Evolutionary conservation across 345 rosid species (phyloP).

Genomic region (Nephelium lappaceum): DNA sequence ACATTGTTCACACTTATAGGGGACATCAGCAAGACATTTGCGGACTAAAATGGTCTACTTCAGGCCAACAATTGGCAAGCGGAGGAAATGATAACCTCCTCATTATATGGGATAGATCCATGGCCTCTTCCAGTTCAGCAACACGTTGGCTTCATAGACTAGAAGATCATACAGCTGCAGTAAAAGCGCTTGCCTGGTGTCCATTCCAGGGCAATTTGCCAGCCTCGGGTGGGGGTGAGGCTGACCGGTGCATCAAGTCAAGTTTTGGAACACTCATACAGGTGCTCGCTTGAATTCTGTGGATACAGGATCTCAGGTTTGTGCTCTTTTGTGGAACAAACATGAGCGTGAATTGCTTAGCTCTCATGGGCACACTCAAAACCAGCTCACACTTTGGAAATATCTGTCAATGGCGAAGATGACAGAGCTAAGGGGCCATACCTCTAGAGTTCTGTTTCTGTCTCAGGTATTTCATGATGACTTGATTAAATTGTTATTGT

Average conservation of each 20-base stretch:
- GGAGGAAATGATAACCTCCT: constrained; percentile 51
- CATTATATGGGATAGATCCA: constrained; percentile 46
- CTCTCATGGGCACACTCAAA: constrained; percentile 40
- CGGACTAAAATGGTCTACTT: constrained; percentile 51
- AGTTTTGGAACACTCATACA: constrained; percentile 43
- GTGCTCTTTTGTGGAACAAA: constrained; percentile 44
- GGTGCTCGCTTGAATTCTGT: constrained; percentile 45
- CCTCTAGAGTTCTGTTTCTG: constrained; percentile 49
- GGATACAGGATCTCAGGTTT: constrained; percentile 46
- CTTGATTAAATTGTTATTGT: neutral
- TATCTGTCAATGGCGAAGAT: constrained; percentile 49
- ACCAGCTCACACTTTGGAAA: constrained; percentile 49
- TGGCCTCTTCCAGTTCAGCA: constrained; percentile 29
- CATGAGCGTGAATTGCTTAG: constrained; percentile 46
- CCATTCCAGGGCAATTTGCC: constrained; percentile 45
- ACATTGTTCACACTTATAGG: constrained; percentile 34
- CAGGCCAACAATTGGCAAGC: constrained; percentile 47
- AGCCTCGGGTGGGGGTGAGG: constrained; percentile 44
- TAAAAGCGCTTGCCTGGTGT: constrained; percentile 55
- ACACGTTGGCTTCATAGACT: constrained; percentile 50
- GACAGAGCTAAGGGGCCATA: constrained; percentile 45
- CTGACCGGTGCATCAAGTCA: constrained; percentile 40
- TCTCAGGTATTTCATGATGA: constrained; percentile 29
- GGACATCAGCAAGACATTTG: constrained; percentile 48
- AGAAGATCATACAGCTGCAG: constrained; percentile 41